Base-by-base conservation (phyloP, 805 yeast genomes). In the Candida ponderosae region DNA sequence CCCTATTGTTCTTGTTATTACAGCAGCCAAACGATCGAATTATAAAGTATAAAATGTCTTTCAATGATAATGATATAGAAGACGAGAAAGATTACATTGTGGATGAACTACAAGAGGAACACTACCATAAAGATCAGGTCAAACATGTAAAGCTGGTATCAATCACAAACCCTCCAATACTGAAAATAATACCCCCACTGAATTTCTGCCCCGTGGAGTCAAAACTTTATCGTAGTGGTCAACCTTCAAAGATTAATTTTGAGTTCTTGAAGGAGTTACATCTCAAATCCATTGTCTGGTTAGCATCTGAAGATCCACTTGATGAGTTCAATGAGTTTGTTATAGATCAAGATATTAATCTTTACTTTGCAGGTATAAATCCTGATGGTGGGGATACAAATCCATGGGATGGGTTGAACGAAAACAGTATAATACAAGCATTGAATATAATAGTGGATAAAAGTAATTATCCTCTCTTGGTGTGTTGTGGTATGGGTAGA, bases 401-500 rank as follows among this genome's bases (percentile, higher is more conserved):
- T 52, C 96, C 97, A 2, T 90, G 98, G 98, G 97, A 93, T 59
- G 90, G 95, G 10, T 66, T 90, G 27, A 84, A 88, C 16, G 96
- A 88, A 53, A 70, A 75, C 31, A 76, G 94, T 18, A 87, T 90
- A 37, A 74, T 76, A 20, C 79, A 77, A 42, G 95, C 96, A 1
- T 62, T 90, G 43, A 82, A 80, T 43, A 69, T 87, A 26, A 82
- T 90, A 16, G 74, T 80, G 32, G 74, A 85, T 48, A 72, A 71
- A 44, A 70, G 74, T n/a, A 76, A 79, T 55, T 85, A 86, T 51
- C 97, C 98, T 0, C 51, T 93, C 43, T 63, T 93, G 35, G 89
- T 89, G 5, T 93, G 97, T 58, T 93, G 97, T 51, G 96, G 97
- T 13, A 93, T 93, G 98, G 98, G 98, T 0, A 68, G 98, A 47